Base-by-base conservation (phyloP, 2,329 filamentous ascomycete species). In the Botrytis galanthina region DNA sequence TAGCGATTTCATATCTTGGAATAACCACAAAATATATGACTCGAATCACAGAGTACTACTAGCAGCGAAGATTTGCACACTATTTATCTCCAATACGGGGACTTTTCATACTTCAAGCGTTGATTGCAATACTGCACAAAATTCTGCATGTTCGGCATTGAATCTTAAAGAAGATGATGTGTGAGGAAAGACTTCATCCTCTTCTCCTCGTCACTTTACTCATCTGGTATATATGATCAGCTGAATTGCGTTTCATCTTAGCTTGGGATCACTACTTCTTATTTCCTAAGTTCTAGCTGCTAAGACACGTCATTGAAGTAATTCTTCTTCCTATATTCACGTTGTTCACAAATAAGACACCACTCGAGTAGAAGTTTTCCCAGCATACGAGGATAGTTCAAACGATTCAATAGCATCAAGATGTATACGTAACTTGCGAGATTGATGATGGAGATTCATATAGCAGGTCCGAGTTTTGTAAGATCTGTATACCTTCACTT, bases 161-260 rank as follows among this genome's bases (percentile, higher is more conserved):
- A n/a, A 54, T 7, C 0, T 54, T 3, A 14, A 16, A n/a, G 12
- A n/a, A 54, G 0, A 12, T n/a, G 48, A n/a, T 16, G 0, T 14
- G 12, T 7, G 26, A 54, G 48, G 12, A 54, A 54, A 54, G 3
- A 3, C 5, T 16, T 14, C 7, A n/a, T 3, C 5, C 46, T 4
- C 48, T n/a, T n/a, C 48, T 54, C 5, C 12, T n/a, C 48, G 12
- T 54, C 26, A n/a, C 10, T 26, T 14, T 7, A 3, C 6, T 54
- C 6, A 12, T 14, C 12, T 54, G 7, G 5, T 54, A 14, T 54
- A 1, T n/a, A 3, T n/a, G 6, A 16, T 54, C 10, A 16, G 48
- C 26, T n/a, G 6, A 54, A n/a, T 14, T 54, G 5, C 12, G 12
- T n/a, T n/a, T 54, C 48, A 54, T 7, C 26, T 7, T n/a, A 54